phyloP scores from a whole-genome alignment of 768 basidiomycete genomes.

The Hortiboletus campestris region DNA sequence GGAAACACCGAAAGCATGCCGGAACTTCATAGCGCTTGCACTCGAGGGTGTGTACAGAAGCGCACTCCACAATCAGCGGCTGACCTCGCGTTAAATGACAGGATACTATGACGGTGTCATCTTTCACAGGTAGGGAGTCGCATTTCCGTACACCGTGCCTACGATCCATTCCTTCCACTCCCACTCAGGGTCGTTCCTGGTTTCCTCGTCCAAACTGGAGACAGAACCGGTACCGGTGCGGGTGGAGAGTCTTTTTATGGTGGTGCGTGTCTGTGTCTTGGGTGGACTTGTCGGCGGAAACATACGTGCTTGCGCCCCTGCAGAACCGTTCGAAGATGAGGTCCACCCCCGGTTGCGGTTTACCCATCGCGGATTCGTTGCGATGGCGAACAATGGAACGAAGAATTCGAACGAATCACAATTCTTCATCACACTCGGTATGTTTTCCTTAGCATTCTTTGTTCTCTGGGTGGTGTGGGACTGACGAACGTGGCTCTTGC shows the following conservation, averaged over 20 bases:
- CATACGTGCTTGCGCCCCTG: neutral
- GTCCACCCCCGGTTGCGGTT: slow-evolving; percentile 90
- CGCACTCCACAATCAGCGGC: neutral
- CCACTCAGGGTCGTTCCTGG: slow-evolving; percentile 71
- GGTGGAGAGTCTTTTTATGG: slow-evolving; percentile 97
- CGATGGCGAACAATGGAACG: slow-evolving; percentile 87
- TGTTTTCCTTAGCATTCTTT: neutral
- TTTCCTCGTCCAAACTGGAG: slow-evolving; percentile 94
- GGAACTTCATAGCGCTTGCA: slow-evolving; percentile 84
- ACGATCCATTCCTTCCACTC: neutral
- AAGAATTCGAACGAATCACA: slow-evolving; percentile 93
- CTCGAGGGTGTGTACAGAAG: slow-evolving; percentile 73
- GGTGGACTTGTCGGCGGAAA: neutral
- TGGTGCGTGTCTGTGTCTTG: slow-evolving; percentile 42
- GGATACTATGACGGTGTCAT: slow-evolving; percentile 97
- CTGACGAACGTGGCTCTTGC: neutral
- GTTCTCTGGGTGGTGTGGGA: neutral
- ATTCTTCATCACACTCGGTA: slow-evolving; percentile 92
- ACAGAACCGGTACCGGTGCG: slow-evolving; percentile 84
- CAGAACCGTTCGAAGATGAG: slow-evolving; percentile 93
- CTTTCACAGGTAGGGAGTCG: slow-evolving; percentile 73
- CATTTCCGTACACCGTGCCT: neutral
- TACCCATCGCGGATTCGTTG: slow-evolving; percentile 86
- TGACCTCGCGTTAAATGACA: slow-evolving; percentile 30
- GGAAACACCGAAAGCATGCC: slow-evolving; percentile 94